phyloP scores from a whole-genome alignment of 331 rosid genomes.

The Spiraea crenata region DNA sequence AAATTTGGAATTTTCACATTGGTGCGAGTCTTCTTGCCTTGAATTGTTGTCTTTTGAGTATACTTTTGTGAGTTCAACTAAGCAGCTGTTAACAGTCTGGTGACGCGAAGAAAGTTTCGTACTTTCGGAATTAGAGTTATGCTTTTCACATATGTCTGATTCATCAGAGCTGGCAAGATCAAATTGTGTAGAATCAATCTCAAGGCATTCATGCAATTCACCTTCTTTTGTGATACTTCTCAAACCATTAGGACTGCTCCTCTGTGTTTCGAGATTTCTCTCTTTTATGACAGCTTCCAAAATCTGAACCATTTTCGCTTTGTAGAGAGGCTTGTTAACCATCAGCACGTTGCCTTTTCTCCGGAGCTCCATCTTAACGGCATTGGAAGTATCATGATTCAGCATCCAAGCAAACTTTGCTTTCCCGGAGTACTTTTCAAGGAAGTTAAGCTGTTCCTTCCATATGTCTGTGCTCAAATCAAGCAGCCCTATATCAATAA shows the following conservation, averaged over 20 bases:
- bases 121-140: slow-evolving; percentile 37
- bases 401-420: slow-evolving; percentile 88
- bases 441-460: slow-evolving; percentile 92
- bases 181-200: slow-evolving; percentile 80
- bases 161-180: slow-evolving; percentile 78
- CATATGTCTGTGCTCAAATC: slow-evolving; percentile 99
- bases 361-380: slow-evolving; percentile 81
- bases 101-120: slow-evolving; percentile 35
- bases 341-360: slow-evolving; percentile 64
- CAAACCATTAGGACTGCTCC: slow-evolving; percentile 35
- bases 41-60: slow-evolving; percentile 33
- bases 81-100: slow-evolving; percentile 39
- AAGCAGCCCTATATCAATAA: slow-evolving; percentile 81
- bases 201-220: slow-evolving; percentile 70
- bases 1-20: slow-evolving; percentile 32
- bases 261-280: slow-evolving; percentile 59
- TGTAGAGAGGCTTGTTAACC: slow-evolving; percentile 86
- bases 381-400: slow-evolving; percentile 83
- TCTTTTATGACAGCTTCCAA: slow-evolving; percentile 72
- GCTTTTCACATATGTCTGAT: slow-evolving; percentile 58
- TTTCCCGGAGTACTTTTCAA: slow-evolving; percentile 67
- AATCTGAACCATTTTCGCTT: slow-evolving; percentile 79
- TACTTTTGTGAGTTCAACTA: slow-evolving; percentile 51
- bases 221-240: slow-evolving; percentile 50
- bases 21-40: slow-evolving; percentile 43